Conservation (phyloP, 2,329 filamentous ascomycete species). For the Fusarium pseudograminearum region DNA sequence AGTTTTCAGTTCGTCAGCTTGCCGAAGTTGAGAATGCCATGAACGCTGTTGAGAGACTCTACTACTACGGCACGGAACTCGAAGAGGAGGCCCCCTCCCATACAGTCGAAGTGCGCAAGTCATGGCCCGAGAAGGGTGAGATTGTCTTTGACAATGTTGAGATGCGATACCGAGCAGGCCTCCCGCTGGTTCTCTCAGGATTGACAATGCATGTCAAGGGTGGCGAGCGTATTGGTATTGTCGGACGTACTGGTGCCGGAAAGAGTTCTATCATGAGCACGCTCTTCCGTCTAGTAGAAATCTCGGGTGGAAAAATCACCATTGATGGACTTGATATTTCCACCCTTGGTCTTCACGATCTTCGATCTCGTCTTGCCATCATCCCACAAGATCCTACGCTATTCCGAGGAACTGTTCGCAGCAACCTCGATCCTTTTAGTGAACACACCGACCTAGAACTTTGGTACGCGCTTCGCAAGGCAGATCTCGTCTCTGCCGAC, state of each 20-base stretch:
- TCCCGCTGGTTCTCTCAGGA: constrained; percentile 79
- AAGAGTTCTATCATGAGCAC: constrained; percentile 88
- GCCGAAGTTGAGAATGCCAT: constrained; percentile 98
- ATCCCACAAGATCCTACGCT: constrained; percentile 88
- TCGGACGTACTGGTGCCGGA: constrained; percentile 84
- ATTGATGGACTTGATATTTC: constrained; percentile 78
- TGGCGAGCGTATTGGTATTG: constrained; percentile 84
- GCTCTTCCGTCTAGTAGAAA: constrained; percentile 80
- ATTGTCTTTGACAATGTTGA: constrained; percentile 80
- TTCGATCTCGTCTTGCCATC: constrained; percentile 81
- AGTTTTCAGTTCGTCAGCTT: constrained; percentile 92
- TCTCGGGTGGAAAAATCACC: constrained; percentile 70
- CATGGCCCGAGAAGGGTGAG: constrained; percentile 89
- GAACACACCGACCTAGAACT: constrained; percentile 83
- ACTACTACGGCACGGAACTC: constrained; percentile 88
- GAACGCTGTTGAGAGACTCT: constrained; percentile 93
- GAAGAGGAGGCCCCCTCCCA: constrained; percentile 91
- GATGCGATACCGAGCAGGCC: constrained; percentile 80
- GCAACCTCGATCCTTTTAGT: constrained; percentile 83
- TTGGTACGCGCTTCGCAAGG: constrained; percentile 81
- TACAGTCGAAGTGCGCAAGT: constrained; percentile 75
- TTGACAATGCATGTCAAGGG: constrained; percentile 78
- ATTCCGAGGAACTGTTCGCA: constrained; percentile 83
- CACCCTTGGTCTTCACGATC: constrained; percentile 78
- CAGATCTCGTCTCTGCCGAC: constrained; percentile 74